These are phyloP conservation scores for Ascochyta pisi DNA, from an alignment of 2,329 filamentous ascomycete genomes.

Conservation along the genomic window DNA sequence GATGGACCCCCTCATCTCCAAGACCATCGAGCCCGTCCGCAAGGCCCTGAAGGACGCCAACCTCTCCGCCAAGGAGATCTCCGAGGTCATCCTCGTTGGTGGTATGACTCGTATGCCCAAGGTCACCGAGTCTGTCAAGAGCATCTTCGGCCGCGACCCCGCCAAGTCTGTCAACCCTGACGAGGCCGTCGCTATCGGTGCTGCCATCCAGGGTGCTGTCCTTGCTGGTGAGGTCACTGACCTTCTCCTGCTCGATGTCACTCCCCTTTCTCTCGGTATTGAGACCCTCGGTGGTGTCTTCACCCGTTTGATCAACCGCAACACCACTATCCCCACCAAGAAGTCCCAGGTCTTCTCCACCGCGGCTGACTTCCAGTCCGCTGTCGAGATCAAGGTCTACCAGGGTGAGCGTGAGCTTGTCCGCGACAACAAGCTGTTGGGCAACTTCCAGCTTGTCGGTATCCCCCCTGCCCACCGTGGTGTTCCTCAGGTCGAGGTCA, in stretches of 20 bases:
- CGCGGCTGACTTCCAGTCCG: slow-evolving; percentile 96
- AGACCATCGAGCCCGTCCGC: slow-evolving; percentile 89
- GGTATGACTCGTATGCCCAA: slow-evolving; percentile 99
- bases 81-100: slow-evolving; percentile 97
- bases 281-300: slow-evolving; percentile 98
- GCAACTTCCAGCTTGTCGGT: slow-evolving; percentile 99
- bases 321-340: slow-evolving; percentile 99
- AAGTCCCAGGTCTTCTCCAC: slow-evolving; percentile 99
- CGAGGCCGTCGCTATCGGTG: slow-evolving; percentile 97
- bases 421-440: slow-evolving; percentile 96
- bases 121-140: slow-evolving; percentile 94
- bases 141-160: slow-evolving; percentile 93
- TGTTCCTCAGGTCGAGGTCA: slow-evolving; percentile 96
- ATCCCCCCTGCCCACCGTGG: slow-evolving; percentile 96
- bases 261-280: slow-evolving; percentile 94
- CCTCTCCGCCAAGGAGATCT: slow-evolving; percentile 89
- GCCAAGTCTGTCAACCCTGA: slow-evolving; percentile 99
- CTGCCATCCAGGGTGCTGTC: slow-evolving; percentile 95
- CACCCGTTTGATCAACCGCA: slow-evolving; percentile 97
- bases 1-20: slow-evolving; percentile 85
- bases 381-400: slow-evolving; percentile 99
- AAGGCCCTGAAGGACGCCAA: slow-evolving; percentile 97
- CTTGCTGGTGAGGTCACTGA: slow-evolving; percentile 97
- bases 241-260: slow-evolving; percentile 92
- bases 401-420: slow-evolving; percentile 99